Evolutionary conservation across 2,329 filamentous ascomycete genomes (phyloP).

Genomic region (Colletotrichum sp.): DNA sequence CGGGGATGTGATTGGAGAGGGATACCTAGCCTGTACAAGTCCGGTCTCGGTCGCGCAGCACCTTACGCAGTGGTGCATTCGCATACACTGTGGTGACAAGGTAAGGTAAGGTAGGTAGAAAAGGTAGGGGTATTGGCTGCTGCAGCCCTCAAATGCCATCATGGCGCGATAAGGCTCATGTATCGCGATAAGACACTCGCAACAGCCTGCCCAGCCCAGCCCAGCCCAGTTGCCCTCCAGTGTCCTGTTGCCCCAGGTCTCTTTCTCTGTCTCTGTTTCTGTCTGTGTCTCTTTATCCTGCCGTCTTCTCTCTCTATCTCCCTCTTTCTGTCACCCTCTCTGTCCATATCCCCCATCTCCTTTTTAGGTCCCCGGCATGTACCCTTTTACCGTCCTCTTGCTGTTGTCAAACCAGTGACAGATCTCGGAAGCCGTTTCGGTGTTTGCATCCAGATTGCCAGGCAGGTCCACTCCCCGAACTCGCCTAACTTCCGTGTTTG

Average conservation of each 20-base stretch:
- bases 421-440: not conserved
- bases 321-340: not conserved
- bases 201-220: not conserved
- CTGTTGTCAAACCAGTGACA: not conserved
- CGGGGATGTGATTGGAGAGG: constrained; percentile 6
- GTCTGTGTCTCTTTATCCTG: not conserved
- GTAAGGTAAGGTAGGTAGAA: not conserved
- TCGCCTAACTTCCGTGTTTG: constrained; percentile 14
- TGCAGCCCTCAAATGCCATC: constrained; percentile 15
- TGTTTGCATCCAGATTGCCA: constrained; percentile 4
- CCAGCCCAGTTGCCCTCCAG: not conserved
- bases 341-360: not conserved
- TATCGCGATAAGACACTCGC: constrained; percentile 17
- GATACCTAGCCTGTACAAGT: constrained; percentile 18
- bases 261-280: not conserved
- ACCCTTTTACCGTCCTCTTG: not conserved
- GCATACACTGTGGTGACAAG: not conserved
- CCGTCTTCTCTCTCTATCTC: not conserved
- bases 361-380: not conserved
- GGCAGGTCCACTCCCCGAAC: constrained; percentile 3
- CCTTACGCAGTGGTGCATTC: not conserved
- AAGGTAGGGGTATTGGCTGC: constrained; percentile 14
- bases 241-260: not conserved
- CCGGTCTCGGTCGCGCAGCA: constrained; percentile 14
- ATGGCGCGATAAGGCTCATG: constrained; percentile 23